Evolutionary conservation across 225 moss, liverwort and hornwort species (phyloP).

Genomic region (Climacium dendroides): DNA sequence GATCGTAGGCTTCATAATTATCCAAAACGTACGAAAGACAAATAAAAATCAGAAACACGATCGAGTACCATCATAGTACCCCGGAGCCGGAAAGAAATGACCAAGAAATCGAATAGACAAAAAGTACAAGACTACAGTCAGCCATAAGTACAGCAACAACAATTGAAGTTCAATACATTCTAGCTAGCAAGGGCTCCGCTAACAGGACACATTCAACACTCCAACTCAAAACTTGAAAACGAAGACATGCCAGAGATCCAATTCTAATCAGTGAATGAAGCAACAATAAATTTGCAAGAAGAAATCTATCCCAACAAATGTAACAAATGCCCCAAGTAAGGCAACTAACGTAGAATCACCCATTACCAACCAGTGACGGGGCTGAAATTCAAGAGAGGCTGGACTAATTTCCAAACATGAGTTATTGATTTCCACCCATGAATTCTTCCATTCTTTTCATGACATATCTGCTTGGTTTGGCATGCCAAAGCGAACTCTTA

Average conservation of each 20-base stretch:
- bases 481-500: too few relatives aligned
- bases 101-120: neutral
- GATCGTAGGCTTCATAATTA: neutral
- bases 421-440: too few relatives aligned
- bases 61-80: neutral
- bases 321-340: neutral
- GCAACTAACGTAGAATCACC: too few relatives aligned
- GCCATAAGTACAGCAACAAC: neutral
- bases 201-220: neutral
- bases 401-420: too few relatives aligned
- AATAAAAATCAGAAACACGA: neutral
- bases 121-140: neutral
- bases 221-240: neutral
- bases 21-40: neutral
- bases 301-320: neutral
- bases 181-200: neutral
- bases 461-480: too few relatives aligned
- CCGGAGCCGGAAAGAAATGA: neutral
- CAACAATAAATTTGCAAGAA: neutral
- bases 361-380: too few relatives aligned
- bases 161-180: neutral
- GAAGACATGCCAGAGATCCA: neutral
- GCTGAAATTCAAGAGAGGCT: too few relatives aligned
- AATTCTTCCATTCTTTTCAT: too few relatives aligned
- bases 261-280: neutral